Evolutionary conservation across 768 basidiomycete species (phyloP), one percentile per base, ranked within the genome.

Genomic region (Suillus decipiens): DNA sequence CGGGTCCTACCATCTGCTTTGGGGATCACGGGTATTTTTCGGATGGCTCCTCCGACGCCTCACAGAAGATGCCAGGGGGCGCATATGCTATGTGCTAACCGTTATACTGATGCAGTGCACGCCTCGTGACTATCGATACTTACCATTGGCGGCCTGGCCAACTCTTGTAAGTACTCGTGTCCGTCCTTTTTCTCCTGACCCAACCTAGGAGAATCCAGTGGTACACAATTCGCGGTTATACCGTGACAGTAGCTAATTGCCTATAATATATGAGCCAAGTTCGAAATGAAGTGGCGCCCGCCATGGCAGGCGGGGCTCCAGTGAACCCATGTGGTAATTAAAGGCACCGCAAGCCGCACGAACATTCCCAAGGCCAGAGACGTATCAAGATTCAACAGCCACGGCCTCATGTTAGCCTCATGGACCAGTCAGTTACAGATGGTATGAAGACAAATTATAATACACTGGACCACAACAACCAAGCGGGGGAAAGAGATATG

Each of bases 381-480:
- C 31, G 31, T 51, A 50, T 50, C 17, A 50, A 28, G 28, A 28
- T n/a, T n/a, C 24, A 28, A 10, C 24, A 48, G 15, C 48, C 48
- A 48, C 24, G 14, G 34, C 37, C 50, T 61, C 51, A 9, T 39
- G 54, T 59, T 48, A 19, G 34, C 37, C 50, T 58, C 51, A 19
- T 39, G 36, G 15, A 33, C n/a, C 54, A 33, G 39, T 22, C 12
- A 31, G 22, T 59, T 1, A 22, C 3, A 42, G 4, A 19, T 61
- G 57, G 57, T 61, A 60, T 60, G 61, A 43, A 60, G 31, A 28
- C 33, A 34, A 24, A 67, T 60, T 63, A 63, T 15, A 39, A 56
- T 37, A 59, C 41, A 60, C 50, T 14, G 42, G 43, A 59, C 51
- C 34, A 54, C 56, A 61, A 61, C 48, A 63, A 48, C 62, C 55